phyloP scores from a whole-genome alignment of 345 rosid genomes.

The Aethionema arabicum region DNA sequence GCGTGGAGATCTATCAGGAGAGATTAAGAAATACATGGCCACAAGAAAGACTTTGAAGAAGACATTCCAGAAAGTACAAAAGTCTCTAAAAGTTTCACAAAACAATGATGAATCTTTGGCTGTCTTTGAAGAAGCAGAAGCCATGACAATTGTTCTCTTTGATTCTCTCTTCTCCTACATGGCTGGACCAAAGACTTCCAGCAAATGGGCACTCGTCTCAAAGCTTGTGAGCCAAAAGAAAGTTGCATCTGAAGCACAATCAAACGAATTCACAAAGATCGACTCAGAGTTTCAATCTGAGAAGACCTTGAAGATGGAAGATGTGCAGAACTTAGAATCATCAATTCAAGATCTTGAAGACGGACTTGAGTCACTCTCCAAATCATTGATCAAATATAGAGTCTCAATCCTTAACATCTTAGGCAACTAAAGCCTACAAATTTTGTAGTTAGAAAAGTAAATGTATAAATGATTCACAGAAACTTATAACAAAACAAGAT shows the following conservation, averaged over 20 bases:
- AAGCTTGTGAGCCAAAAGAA: slow-evolving; percentile 29
- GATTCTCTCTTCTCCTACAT: too few species aligned
- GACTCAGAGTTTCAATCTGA: slow-evolving; percentile 24
- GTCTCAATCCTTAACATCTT: slow-evolving; percentile 46
- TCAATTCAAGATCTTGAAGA: slow-evolving; percentile 40
- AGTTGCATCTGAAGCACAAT: slow-evolving; percentile 8
- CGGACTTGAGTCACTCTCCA: slow-evolving; percentile 35
- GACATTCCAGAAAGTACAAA: neutral
- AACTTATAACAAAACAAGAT: too few species aligned
- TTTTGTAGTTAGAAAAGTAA: neutral
- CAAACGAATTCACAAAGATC: slow-evolving; percentile 28
- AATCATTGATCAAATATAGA: slow-evolving; percentile 43
- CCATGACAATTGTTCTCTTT: too few species aligned
- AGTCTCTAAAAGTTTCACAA: neutral
- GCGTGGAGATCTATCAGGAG: neutral
- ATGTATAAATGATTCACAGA: neutral
- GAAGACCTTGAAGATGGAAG: neutral
- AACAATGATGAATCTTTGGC: neutral
- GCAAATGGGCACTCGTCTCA: slow-evolving; percentile 21
- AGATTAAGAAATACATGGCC: slow-evolving; percentile 22
- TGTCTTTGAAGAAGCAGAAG: neutral
- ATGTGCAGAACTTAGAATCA: slow-evolving; percentile 30
- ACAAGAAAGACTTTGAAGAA: neutral
- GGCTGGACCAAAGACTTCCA: neutral
- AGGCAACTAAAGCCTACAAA: slow-evolving; percentile 12